Conservation (phyloP, 192 early-diverging fungal genomes). For the Haplosporangium gracile region DNA sequence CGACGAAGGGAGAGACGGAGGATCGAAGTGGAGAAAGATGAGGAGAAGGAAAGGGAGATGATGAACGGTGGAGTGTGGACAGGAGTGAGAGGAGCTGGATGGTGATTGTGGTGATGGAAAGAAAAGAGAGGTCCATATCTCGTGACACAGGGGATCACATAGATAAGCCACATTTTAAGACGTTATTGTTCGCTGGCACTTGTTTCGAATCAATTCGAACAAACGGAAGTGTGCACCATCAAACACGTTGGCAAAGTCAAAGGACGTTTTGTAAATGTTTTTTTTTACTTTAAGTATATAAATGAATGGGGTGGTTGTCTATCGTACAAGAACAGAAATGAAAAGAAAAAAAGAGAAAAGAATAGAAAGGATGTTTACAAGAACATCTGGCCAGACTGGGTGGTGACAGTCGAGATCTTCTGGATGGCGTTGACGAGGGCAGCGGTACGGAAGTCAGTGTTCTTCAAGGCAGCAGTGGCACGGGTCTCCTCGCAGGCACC, state of each 20-base stretch:
- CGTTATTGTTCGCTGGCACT: too few relatives aligned
- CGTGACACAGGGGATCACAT: background rate
- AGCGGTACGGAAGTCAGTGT: conserved; percentile 84
- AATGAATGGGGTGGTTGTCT: background rate
- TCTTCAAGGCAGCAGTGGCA: conserved; percentile 73
- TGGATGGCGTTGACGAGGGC: conserved; percentile 85
- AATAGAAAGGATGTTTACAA: conserved; percentile 48
- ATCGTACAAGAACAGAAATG: conserved; percentile 14
- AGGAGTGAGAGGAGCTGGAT: background rate
- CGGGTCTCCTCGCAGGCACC: conserved; percentile 82
- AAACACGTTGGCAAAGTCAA: background rate
- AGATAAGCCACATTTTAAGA: background rate
- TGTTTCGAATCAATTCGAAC: background rate
- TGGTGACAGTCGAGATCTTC: conserved; percentile 82
- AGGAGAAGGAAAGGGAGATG: background rate
- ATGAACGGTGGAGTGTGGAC: background rate
- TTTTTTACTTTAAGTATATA: conserved; percentile 22
- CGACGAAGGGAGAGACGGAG: background rate
- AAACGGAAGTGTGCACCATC: background rate
- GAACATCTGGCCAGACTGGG: conserved; percentile 85
- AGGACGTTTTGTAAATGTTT: background rate
- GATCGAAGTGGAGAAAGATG: background rate
- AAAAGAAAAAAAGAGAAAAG: background rate
- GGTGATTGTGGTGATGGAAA: background rate
- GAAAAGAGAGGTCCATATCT: background rate